Base-by-base conservation (phyloP, 352 stramenopile genomes). In the Pythium diclinum region DNA sequence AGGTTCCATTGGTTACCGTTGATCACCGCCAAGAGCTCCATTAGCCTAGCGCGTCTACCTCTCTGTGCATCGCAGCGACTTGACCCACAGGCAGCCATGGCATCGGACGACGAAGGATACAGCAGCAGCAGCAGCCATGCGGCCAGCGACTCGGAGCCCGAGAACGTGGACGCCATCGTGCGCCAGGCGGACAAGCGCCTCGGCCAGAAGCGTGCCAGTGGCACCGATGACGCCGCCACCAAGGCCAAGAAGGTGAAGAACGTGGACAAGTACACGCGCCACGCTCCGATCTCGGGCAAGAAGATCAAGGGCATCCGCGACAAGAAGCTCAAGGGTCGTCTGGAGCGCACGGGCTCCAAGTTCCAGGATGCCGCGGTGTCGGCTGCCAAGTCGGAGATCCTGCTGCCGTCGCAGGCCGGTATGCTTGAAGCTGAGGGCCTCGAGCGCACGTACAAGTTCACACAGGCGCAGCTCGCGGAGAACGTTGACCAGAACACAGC, bases 391-490 rank as follows among this genome's bases (percentile, higher is more conserved):
- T 84, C 88, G 9, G 94, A 98, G 79, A 88, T 98, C 36, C 65
- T 98, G 30, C 73, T 98, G 56, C 89, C 94, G 8, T 83, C 87
- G 44, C 75, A 96, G 57, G 85, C 67, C 1, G 94, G 94, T 10
- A 71, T 87, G 28, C 61, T 99, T 30, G 96, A 99, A 67, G 77
- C 93, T 0, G 97, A 99, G 73, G 95, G 97, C 19, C 95, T 99
- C 67, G 97, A 99, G 71, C 89, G 91, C 67, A 99, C 96, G 51
- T 96, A 97, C 71, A 96, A 97, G 68, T 90, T 99, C 63, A 97
- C 87, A 30, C 97, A 99, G 73, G 69, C 82, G 40, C 79, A 98
- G 65, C 73, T 94, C 28, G 75, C 76, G 6, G 74, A 80, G 25
- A 83, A 96, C 62, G 85, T 99, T 19, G 93, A 99, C 72, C 79